A percentile compares a stretch with the other conserved stretches of the same genome.
Evolutionary conservation across 768 basidiomycete species (phyloP).

Genomic region (Pulveroboletus ravenelii): DNA sequence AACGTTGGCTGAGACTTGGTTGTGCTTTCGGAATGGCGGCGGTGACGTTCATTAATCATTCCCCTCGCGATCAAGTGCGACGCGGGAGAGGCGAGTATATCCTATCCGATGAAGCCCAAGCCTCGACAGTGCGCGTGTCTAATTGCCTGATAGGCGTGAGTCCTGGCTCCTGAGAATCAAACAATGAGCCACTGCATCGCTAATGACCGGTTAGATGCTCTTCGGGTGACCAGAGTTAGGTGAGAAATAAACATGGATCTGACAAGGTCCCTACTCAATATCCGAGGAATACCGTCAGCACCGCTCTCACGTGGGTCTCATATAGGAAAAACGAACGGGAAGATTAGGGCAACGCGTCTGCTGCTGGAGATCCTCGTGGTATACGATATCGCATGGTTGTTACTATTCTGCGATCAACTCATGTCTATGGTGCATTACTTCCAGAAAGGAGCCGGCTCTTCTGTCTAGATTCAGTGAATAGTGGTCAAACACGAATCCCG

Average conservation of each 20-base stretch:
- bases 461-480: slow-evolving; percentile 34
- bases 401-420: slow-evolving; percentile 7
- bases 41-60: slow-evolving; percentile 37
- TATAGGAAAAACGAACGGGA: slow-evolving; percentile 22
- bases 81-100: slow-evolving; percentile 1
- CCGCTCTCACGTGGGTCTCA: slow-evolving; percentile 31
- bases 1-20: slow-evolving; percentile 36
- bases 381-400: slow-evolving; percentile 34
- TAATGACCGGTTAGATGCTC: slow-evolving; percentile 36
- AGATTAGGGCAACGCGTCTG: slow-evolving; percentile 31
- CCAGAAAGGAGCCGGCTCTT: slow-evolving; percentile 33
- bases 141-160: slow-evolving; percentile 37
- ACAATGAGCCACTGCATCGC: slow-evolving; percentile 2
- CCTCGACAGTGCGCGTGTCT: slow-evolving; percentile 25
- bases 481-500: slow-evolving; percentile 32
- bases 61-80: slow-evolving; percentile 30
- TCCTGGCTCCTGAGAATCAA: slow-evolving; percentile 7
- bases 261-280: slow-evolving; percentile 35
- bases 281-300: slow-evolving; percentile 41
- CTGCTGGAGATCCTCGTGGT: slow-evolving; percentile 41
- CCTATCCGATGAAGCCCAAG: slow-evolving; percentile 33
- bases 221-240: slow-evolving; percentile 36
- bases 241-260: slow-evolving; percentile 32
- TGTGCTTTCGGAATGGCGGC: slow-evolving; percentile 36
- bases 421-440: slow-evolving; percentile 29